Base-by-base conservation (phyloP, 164 flowering plant species). In the Brasenia schreberi region DNA sequence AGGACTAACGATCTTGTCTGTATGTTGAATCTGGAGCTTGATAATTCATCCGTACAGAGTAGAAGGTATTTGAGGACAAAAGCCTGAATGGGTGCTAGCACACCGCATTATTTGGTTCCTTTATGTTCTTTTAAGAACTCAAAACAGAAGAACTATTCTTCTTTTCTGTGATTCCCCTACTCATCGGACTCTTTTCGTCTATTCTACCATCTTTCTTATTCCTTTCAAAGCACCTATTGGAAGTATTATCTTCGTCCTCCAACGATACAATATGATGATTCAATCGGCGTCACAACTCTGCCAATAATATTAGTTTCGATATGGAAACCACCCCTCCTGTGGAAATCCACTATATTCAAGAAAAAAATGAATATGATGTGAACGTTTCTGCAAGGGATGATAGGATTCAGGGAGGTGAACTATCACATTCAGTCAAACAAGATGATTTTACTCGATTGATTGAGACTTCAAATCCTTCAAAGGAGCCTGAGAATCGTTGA, bases 11-110 rank as follows among this genome's bases (percentile, higher is more conserved):
- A 73, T 67, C 77, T 80, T 18, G 69, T 45, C 42, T 82, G 61
- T 65, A 61, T 65, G 62, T 64, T 79, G 62, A 75, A 62, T 64
- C 74, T 68, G 82, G 43, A 76, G 67, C 73, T 79, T 70, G 70
- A 74, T 43, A 75, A 69, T 65, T 84, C 85, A 19, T 84, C 88
- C 59, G 83, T 80, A 53, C 64, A 80, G 78, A 89, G 91, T 71
- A 94, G 71, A 64, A 94, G 85, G 81, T 89, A 74, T 72, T 89
- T 94, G 73, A 94, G 95, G 72, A 94, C 96, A 82, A 84, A 89
- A 59, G 97, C 99, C 99, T 94, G 88, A 85, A 84, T 11, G 72
- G n/a, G n/a, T n/a, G n/a, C n/a, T n/a, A n/a, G n/a, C n/a, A n/a
- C n/a, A n/a, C n/a, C n/a, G n/a, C 59, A 39, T 4, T 43, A 0